Evolutionary conservation across 148 eudicot genomes (phyloP), one percentile per base, ranked within the genome.

Genomic region (Drosera capensis): DNA sequence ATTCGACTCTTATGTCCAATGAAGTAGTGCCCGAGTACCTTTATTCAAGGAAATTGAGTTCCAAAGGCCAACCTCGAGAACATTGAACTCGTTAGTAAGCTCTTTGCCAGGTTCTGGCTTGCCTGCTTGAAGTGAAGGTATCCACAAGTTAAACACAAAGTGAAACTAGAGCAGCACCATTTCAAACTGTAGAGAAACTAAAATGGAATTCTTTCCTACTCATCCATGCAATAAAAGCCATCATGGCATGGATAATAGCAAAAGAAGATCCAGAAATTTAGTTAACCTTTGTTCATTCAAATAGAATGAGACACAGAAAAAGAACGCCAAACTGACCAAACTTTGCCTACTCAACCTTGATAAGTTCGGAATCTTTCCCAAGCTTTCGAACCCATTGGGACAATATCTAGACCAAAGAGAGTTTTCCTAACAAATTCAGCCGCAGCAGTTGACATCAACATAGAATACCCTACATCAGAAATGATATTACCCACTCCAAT

Each of bases 1-100:
- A n/a, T n/a, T n/a, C n/a, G n/a, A n/a, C n/a, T n/a, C n/a, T n/a
- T n/a, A n/a, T n/a, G n/a, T n/a, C n/a, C 21, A 41, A 35, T 6
- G 7, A 24, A 29, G 38, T 14, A 40, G 0, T 39, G 15, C 20
- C 18, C 44, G 43, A 24, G 45, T 45, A 75, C 82, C 87, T 79
- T 79, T 79, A 61, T 72, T 66, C 25, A 64, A 25, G 57, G 87
- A 79, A 45, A 79, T 55, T 50, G 79, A 48, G 25, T 68, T 75
- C 87, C 79, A 72, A 40, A 79, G 72, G 59, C 79, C 76, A 68
- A 82, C 87, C 66, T 79, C 82, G 39, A 79, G 63, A 58, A 79
- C 87, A 64, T 79, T 79, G 58, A 57, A 79, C 35, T 79, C 87
- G 40, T 67, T 59, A 2, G 87, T 72, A 51, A 79, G 79, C 66